phyloP scores from a whole-genome alignment of 306 rosid species.

The Parietaria judaica region DNA sequence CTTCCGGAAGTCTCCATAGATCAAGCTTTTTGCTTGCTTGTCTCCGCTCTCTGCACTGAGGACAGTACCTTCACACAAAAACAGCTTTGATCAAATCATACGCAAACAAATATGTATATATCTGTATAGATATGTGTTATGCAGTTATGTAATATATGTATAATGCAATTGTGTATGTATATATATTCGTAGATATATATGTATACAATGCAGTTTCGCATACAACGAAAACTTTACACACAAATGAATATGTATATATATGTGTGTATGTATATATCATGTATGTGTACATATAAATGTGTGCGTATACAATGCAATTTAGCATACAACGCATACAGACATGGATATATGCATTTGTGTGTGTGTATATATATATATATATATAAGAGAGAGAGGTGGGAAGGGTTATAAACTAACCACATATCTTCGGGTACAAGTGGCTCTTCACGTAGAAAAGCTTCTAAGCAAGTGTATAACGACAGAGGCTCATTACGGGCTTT shows the following conservation, averaged over 20 bases:
- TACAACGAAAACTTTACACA: no score
- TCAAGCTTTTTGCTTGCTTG: constrained; percentile 99
- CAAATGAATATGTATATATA: no score
- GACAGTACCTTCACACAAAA: constrained; percentile 67
- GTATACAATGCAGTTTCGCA: no score
- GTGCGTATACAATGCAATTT: no score
- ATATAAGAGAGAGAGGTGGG: neutral
- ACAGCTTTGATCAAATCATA: constrained; percentile 1
- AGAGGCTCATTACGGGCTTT: constrained; percentile 91
- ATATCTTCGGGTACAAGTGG: constrained; percentile 98
- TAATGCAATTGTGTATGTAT: no score
- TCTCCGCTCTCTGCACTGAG: constrained; percentile 82
- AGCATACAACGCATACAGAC: no score
- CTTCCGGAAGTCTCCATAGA: constrained; percentile 97
- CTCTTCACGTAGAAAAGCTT: constrained; percentile 96
- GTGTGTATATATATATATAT: neutral
- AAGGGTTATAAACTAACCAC: constrained; percentile 56
- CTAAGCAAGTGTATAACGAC: constrained; percentile 87
- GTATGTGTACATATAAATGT: neutral
- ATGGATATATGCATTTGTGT: neutral
- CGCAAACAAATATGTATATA: no score
- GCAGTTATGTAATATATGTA: no score
- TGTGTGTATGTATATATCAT: no score
- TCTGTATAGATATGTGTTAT: no score
- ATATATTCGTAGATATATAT: no score